Evolutionary conservation across 352 stramenopile species (phyloP), one percentile per base, ranked within the genome.

Genomic region (Phytophthora podocarpi): DNA sequence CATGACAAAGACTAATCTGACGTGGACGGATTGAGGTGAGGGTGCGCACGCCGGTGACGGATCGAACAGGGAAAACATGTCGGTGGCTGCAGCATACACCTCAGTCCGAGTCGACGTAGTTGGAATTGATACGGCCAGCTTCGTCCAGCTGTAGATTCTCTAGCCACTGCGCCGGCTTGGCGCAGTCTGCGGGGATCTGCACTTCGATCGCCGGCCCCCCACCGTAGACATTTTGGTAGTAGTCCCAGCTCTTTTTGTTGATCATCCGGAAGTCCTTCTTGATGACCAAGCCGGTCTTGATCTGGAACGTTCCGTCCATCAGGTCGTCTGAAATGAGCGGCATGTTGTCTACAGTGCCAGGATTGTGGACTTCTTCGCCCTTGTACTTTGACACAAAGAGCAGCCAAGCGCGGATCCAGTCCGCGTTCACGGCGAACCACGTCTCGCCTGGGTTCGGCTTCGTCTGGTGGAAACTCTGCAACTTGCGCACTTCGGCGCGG

Each of bases 191-290:
- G 8, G 83, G 83, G 35, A 92, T 79, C n/a, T 66, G 65, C 37
- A 92, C 81, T 57, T 90, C 75, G 32, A 92, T 86, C 20, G 79
- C 80, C 8, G 83, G 83, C 0, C 83, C 81, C 5, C 83, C 83
- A 47, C 80, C 79, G 55, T 92, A 92, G n/a, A 83, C 60, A 11
- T 74, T 69, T 40, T 86, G 70, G 59, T 92, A 92, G 40, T 76
- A 89, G 18, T 90, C 80, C 83, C 83, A 92, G 61, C 79, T 92
- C 42, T 71, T 72, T 61, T 82, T 82, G 79, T 92, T 92, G 66
- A 92, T 90, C 70, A 92, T 76, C 24, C 83, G 79, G 39, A 90
- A 92, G 53, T 92, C 71, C 53, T 75, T 78, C 70, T 92, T 92
- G 48, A 92, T 86, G 9, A 57, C 49, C 24, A 90, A 64, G 12